Evolutionary conservation across 1,284 basidiomycete species (phyloP).

Genomic region (Trichosporon ovoides): DNA sequence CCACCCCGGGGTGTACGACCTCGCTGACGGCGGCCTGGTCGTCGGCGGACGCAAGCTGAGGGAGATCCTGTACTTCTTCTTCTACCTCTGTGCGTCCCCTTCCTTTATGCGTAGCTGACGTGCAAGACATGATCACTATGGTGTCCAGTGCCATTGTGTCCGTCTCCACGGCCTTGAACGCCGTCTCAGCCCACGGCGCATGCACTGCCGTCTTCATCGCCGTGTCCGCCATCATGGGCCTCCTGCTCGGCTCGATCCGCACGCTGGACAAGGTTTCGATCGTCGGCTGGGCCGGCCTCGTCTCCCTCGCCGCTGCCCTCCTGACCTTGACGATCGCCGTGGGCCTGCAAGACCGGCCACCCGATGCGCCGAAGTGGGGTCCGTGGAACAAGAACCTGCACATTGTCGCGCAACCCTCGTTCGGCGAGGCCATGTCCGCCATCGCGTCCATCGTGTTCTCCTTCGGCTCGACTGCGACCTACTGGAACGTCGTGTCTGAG

Average conservation of each 20-base stretch:
- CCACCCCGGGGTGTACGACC: slow-evolving; percentile 37
- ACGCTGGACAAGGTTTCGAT: slow-evolving; percentile 35
- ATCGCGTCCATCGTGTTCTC: slow-evolving; percentile 19
- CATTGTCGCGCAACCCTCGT: slow-evolving; percentile 20
- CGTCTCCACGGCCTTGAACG: slow-evolving; percentile 31
- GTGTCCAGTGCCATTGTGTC: slow-evolving; percentile 10
- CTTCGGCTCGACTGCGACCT: slow-evolving; percentile 28
- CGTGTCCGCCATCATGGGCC: slow-evolving; percentile 20
- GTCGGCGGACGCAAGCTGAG: slow-evolving; percentile 1
- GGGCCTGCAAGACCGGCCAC: slow-evolving; percentile 37
- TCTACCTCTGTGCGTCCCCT: slow-evolving; percentile 1
- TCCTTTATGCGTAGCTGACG: too few relatives aligned
- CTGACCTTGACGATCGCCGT: slow-evolving; percentile 35
- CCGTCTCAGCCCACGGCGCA: slow-evolving; percentile 32
- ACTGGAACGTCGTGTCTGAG: slow-evolving; percentile 38
- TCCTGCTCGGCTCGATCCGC: slow-evolving; percentile 31
- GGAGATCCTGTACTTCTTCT: slow-evolving; percentile 6
- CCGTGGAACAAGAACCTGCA: slow-evolving; percentile 32
- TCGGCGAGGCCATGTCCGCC: slow-evolving; percentile 26
- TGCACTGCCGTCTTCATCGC: slow-evolving; percentile 36
- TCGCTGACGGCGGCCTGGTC: slow-evolving; percentile 30
- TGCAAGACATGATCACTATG: slow-evolving; percentile 13
- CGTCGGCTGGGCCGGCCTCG: slow-evolving; percentile 36
- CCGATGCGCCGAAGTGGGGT: slow-evolving; percentile 32
- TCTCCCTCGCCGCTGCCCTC: slow-evolving; percentile 33